These are phyloP conservation scores for Neurospora tetrasperma DNA, from an alignment of 495 filamentous ascomycete species.

Conservation along the genomic window DNA sequence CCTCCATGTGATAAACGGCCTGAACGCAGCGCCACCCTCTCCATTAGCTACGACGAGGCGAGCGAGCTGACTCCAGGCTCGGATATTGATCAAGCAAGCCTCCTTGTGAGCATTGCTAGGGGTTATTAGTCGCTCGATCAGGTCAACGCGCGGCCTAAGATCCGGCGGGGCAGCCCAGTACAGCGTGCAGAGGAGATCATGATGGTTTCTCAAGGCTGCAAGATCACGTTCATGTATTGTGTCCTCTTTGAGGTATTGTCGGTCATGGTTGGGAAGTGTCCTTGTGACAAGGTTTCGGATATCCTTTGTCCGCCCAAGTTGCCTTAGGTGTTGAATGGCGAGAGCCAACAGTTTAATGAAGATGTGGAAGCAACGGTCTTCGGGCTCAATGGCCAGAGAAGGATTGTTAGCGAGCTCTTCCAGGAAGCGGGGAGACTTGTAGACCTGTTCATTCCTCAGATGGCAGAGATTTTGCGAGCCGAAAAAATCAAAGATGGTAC, in stretches of 20 bases:
- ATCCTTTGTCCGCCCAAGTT: constrained; percentile 54
- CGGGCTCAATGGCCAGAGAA: constrained; percentile 46
- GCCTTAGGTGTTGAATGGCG: constrained; percentile 51
- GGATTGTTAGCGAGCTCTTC: constrained; percentile 57
- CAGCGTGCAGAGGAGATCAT: constrained; percentile 81
- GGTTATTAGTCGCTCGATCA: constrained; percentile 69
- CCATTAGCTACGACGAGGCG: constrained; percentile 59
- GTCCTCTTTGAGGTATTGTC: constrained; percentile 77
- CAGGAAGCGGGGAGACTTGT: constrained; percentile 69
- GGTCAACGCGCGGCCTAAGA: constrained; percentile 56
- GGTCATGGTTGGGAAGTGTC: constrained; percentile 79
- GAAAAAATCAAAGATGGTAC: constrained; percentile 84
- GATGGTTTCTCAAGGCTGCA: constrained; percentile 83
- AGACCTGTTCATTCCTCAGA: constrained; percentile 65
- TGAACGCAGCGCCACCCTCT: constrained; percentile 41
- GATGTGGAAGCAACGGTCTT: constrained; percentile 88
- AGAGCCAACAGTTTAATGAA: constrained; percentile 74
- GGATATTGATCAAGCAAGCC: constrained; percentile 73
- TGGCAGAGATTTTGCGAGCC: constrained; percentile 62
- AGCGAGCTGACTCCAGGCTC: constrained; percentile 70
- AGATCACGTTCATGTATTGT: constrained; percentile 62
- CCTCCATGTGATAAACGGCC: constrained; percentile 61
- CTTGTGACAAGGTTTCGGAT: constrained; percentile 68
- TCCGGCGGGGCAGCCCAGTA: constrained; percentile 73
- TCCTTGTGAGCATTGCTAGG: constrained; percentile 72